These are phyloP conservation scores for Metschnikowia matae DNA, from an alignment of 805 yeast genomes.

Conservation along the genomic window DNA sequence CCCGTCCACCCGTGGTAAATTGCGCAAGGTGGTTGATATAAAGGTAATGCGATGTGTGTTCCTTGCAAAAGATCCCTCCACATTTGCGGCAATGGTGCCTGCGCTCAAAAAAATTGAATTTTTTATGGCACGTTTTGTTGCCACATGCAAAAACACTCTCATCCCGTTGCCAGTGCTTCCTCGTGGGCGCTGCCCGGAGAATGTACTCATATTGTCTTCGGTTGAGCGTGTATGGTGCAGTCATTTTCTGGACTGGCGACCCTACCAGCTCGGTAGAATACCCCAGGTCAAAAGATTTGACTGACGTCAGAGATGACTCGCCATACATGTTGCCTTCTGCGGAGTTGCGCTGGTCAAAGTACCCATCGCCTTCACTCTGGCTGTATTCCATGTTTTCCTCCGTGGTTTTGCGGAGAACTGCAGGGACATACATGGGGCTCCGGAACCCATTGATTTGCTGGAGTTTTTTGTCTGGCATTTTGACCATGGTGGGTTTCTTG, in stretches of 20 bases:
- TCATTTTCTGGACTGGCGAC: slow-evolving; percentile 10
- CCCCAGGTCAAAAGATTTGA: slow-evolving; percentile 31
- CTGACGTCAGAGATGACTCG: slow-evolving; percentile 20
- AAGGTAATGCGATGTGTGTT: slow-evolving; percentile 56
- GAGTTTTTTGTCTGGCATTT: slow-evolving; percentile 27
- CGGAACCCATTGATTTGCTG: slow-evolving; percentile 77
- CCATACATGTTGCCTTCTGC: background rate
- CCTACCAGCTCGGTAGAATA: slow-evolving; percentile 25
- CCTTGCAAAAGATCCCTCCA: slow-evolving; percentile 75
- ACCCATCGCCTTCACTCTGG: slow-evolving; percentile 2
- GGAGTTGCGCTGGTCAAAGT: background rate
- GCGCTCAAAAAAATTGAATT: slow-evolving; percentile 74
- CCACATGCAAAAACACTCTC: slow-evolving; percentile 59
- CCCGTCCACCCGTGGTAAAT: slow-evolving; percentile 64
- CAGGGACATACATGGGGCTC: slow-evolving; percentile 87
- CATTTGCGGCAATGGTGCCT: slow-evolving; percentile 83
- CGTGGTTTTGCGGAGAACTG: slow-evolving; percentile 59
- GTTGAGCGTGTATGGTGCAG: slow-evolving; percentile 13
- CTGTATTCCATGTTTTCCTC: slow-evolving; percentile 13
- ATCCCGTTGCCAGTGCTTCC: slow-evolving; percentile 75
- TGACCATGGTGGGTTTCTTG: background rate
- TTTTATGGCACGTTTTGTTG: slow-evolving; percentile 49
- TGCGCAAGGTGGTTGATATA: slow-evolving; percentile 57
- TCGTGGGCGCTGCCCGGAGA: slow-evolving; percentile 44
- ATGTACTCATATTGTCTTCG: slow-evolving; percentile 25